Base-by-base conservation (phyloP, 1,284 basidiomycete genomes). In the Cerrena zonata region DNA sequence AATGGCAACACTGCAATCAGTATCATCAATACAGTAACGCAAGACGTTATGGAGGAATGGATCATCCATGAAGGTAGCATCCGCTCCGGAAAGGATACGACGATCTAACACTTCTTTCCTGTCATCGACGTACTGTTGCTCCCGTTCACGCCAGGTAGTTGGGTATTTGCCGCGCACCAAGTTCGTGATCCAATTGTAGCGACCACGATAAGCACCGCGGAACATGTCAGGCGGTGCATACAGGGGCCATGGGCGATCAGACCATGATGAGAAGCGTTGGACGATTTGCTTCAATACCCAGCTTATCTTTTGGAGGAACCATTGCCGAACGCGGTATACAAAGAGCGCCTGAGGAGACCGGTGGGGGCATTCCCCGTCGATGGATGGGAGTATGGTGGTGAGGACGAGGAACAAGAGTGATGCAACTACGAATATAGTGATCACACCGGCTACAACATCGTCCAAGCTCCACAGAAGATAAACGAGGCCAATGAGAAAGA, bases 61-160 rank as follows among this genome's bases (percentile, higher is more conserved):
- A 39, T 62, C 56, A 48, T 62, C 60, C 60, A 62, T 62, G 51
- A 60, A 55, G 3, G 53, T 51, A n/a, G 51, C 52, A 45, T 62
- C 59, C 2, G 60, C 60, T 5, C 48, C 54, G 1, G 54, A 57
- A 15, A 62, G 55, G 13, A 60, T 47, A n/a, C 48, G 48, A 21
- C 53, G 55, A 41, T 60, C 60, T 2, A 61, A 51, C 13, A 22
- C 22, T 0, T 43, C 48, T 13, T 45, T 54, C 0, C 21, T 38
- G 11, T 43, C 38, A 2, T 50, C 45, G 4, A 57, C 49, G 23
- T 54, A 47, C 1, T 46, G 37, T 45, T 56, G 55, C 51, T 61
- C 59, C 42, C 59, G 52, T 25, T 61, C 58, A n/a, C 54, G 50
- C 59, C 59, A 61, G 25, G 42, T 58, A 5, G 11, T 24, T 27